Percentiles rank a stretch among this genome's conserved stretches.
Conservation (phyloP, 129 eudicot species). For the Cynara cardunculus region DNA sequence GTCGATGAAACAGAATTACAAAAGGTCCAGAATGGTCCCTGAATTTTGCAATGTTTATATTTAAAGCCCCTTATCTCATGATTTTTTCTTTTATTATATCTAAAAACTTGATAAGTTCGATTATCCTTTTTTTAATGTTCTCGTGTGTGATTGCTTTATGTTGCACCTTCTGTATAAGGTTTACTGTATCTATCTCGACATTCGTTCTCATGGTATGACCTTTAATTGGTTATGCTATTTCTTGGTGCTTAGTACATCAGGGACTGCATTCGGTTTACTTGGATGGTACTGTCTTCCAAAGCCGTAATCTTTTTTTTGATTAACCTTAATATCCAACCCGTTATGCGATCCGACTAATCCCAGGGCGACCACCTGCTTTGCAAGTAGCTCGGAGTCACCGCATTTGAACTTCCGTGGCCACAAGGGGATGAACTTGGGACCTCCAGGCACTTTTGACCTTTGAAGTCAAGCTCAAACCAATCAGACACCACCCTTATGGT, state of each 20-base stretch:
- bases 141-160: no score
- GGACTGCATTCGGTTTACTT: background rate
- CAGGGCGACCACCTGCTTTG: no score
- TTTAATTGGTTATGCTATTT: background rate
- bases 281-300: background rate
- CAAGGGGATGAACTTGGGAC: no score
- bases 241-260: background rate
- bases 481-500: no score
- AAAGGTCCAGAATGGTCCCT: constrained; percentile 12
- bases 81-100: no score
- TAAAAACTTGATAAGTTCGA: background rate
- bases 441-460: no score
- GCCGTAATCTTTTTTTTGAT: background rate
- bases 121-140: background rate
- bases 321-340: no score
- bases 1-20: background rate
- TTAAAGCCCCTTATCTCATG: background rate
- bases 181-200: background rate
- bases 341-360: no score
- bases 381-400: no score
- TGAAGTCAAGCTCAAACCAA: no score
- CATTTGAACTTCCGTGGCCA: no score
- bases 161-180: no score
- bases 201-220: background rate
- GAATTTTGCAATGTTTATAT: background rate